phyloP scores from a whole-genome alignment of 306 rosid genomes.

The Pterocarpus santalinus region DNA sequence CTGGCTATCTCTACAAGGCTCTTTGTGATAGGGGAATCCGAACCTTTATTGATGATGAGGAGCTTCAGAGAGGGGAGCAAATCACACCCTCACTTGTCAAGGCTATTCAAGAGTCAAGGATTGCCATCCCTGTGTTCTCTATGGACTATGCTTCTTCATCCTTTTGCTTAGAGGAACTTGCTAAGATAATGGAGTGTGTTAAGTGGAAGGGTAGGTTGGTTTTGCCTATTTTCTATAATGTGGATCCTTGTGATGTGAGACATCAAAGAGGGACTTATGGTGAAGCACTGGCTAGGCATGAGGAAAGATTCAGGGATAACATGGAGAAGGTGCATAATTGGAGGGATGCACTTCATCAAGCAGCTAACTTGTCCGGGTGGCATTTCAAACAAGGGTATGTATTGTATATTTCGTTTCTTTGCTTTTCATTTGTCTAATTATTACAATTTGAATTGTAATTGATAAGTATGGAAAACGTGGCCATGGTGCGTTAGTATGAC shows the following conservation, averaged over 20 bases:
- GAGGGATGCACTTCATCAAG: neutral
- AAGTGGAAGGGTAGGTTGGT: neutral
- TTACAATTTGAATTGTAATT: too few species aligned
- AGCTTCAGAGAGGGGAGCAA: neutral
- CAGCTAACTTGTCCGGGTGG: slow-evolving; percentile 5
- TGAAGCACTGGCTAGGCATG: neutral
- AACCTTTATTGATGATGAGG: slow-evolving; percentile 22
- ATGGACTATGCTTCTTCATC: neutral
- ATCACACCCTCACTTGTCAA: neutral
- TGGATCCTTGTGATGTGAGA: slow-evolving; percentile 7
- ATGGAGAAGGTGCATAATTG: neutral
- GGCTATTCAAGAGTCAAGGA: slow-evolving; percentile 24
- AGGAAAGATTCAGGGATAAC: neutral
- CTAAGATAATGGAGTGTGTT: neutral
- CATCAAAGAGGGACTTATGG: slow-evolving; percentile 22
- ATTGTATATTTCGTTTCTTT: neutral
- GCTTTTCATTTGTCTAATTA: neutral
- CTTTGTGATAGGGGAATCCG: neutral
- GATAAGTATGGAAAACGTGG: neutral
- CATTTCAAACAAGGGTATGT: slow-evolving; percentile 9
- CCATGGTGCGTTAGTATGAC: neutral
- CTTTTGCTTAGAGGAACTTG: slow-evolving; percentile 29
- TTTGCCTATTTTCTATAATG: neutral
- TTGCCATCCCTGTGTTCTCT: slow-evolving; percentile 19
- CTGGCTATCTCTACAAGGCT: neutral